Evolutionary conservation across 225 moss, liverwort and hornwort species (phyloP).

Genomic region (Bryum argenteum): DNA sequence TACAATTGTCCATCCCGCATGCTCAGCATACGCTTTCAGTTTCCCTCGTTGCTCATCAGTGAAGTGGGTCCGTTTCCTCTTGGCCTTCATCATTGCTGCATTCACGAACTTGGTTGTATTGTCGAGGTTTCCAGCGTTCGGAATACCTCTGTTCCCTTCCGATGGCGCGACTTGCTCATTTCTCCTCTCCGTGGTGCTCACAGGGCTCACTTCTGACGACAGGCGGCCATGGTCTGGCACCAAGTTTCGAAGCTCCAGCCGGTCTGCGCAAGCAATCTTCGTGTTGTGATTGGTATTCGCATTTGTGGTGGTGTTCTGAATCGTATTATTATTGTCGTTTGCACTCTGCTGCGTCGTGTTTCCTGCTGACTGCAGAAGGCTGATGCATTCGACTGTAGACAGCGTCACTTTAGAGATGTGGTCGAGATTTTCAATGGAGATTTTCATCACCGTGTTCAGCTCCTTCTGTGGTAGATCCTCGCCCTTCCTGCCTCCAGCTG

Average conservation of each 20-base stretch:
- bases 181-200: conserved; percentile 36
- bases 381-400: conserved; percentile 56
- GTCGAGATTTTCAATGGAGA: conserved; percentile 55
- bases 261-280: background rate
- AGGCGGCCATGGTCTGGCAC: conserved; percentile 44
- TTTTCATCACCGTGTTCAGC: conserved; percentile 48
- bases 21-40: conserved; percentile 54
- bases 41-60: conserved; percentile 53
- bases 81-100: conserved; percentile 28
- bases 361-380: conserved; percentile 43
- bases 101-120: background rate
- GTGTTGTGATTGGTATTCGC: background rate
- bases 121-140: conserved; percentile 20
- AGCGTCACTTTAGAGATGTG: conserved; percentile 58
- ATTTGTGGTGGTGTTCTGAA: background rate
- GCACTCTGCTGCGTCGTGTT: conserved; percentile 43
- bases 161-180: background rate
- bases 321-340: background rate
- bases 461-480: conserved; percentile 42
- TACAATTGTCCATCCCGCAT: conserved; percentile 61
- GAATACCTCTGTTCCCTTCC: background rate
- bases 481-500: conserved; percentile 25
- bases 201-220: conserved; percentile 49
- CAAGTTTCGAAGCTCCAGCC: background rate
- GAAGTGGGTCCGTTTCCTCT: conserved; percentile 59